Evolutionary conservation across 192 early-diverging fungal species (phyloP).

Genomic region (Entomortierella parvispora): DNA sequence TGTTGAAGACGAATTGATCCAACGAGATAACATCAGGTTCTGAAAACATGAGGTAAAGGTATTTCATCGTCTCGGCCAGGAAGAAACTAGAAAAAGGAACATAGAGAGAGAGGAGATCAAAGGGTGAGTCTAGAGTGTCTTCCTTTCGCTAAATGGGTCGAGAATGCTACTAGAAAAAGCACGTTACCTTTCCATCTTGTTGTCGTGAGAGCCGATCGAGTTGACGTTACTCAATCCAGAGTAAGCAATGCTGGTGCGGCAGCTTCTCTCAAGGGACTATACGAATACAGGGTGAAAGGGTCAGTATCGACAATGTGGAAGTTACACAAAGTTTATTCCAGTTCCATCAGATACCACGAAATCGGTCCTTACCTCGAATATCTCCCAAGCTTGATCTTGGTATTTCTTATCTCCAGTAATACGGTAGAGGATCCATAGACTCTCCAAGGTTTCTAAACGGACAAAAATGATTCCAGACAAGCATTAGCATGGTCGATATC

Average conservation of each 20-base stretch:
- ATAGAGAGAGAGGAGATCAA: not conserved
- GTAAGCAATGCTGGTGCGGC: slow-evolving; percentile 59
- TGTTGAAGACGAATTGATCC: slow-evolving; percentile 92
- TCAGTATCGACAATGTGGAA: too few species aligned
- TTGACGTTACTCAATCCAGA: slow-evolving; percentile 59
- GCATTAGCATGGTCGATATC: too few species aligned
- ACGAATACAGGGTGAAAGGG: not conserved
- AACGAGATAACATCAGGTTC: slow-evolving; percentile 68
- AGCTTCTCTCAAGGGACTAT: slow-evolving; percentile 59
- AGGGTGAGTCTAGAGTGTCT: too few species aligned
- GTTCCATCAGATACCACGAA: too few species aligned
- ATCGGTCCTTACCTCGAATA: slow-evolving; percentile 55
- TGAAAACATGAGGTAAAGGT: slow-evolving; percentile 90
- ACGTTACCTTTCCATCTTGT: slow-evolving; percentile 65
- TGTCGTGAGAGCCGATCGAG: slow-evolving; percentile 31
- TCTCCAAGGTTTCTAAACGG: slow-evolving; percentile 73
- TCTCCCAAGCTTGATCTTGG: slow-evolving; percentile 76
- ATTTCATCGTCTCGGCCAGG: slow-evolving; percentile 96
- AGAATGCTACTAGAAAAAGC: too few species aligned
- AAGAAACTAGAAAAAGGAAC: slow-evolving; percentile 71
- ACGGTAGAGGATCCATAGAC: slow-evolving; percentile 78
- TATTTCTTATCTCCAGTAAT: slow-evolving; percentile 74
- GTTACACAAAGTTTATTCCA: too few species aligned
- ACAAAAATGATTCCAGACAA: too few species aligned
- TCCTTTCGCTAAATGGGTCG: too few species aligned